phyloP scores from a whole-genome alignment of 495 filamentous ascomycete genomes.

The Aspergillus wentii region DNA sequence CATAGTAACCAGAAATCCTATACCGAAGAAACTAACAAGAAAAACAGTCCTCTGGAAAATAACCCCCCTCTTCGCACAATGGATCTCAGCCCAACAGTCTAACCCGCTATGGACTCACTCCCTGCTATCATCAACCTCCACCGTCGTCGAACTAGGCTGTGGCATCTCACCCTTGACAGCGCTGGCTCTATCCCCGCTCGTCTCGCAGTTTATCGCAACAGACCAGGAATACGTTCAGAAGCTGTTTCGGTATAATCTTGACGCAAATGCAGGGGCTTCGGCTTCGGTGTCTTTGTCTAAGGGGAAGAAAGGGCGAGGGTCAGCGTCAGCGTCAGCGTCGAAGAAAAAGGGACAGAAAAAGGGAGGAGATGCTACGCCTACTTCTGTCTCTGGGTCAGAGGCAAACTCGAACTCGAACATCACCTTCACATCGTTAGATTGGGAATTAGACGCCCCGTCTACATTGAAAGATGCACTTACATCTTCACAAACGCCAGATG shows the following conservation, averaged over 20 bases:
- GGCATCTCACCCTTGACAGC: conserved; percentile 78
- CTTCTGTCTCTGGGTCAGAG: background rate
- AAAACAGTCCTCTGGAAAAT: conserved; percentile 81
- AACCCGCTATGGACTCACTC: conserved; percentile 60
- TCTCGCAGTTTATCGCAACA: conserved; percentile 70
- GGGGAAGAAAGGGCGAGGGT: conserved; percentile 8
- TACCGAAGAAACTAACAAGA: conserved; percentile 1
- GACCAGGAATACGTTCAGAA: conserved; percentile 84
- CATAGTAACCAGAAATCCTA: background rate
- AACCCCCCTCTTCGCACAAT: conserved; percentile 79
- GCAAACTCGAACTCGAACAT: conserved; percentile 21
- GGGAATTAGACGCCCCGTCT: conserved; percentile 35
- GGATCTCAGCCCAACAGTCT: conserved; percentile 54
- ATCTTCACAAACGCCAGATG: conserved; percentile 5
- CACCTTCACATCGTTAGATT: conserved; percentile 40
- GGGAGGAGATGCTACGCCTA: background rate
- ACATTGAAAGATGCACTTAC: conserved; percentile 17
- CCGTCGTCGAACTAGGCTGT: conserved; percentile 78
- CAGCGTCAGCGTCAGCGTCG: background rate
- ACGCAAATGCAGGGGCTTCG: conserved; percentile 47
- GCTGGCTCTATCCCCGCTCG: conserved; percentile 53
- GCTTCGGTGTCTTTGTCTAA: conserved; percentile 4
- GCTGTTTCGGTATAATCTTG: conserved; percentile 69
- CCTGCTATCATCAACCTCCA: conserved; percentile 51
- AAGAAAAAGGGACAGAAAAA: background rate